These are phyloP conservation scores for Byssochlamys sp. DNA, from an alignment of 2,329 filamentous ascomycete species.

Conservation along the genomic window DNA sequence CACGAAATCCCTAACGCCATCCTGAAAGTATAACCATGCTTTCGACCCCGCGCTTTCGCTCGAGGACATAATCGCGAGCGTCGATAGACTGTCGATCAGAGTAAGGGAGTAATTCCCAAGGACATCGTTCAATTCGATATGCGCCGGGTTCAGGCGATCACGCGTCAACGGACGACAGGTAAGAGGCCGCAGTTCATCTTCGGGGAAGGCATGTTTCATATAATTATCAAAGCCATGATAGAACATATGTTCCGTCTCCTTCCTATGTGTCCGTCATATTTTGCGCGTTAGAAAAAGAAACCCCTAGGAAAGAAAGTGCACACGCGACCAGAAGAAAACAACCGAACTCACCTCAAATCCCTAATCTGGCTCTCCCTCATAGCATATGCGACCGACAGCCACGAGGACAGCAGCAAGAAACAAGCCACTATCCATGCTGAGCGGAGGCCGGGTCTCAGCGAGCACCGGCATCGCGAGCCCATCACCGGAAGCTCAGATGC, in stretches of 20 bases:
- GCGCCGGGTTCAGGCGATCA: conserved; percentile 66
- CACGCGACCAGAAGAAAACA: not conserved
- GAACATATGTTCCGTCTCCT: conserved; percentile 61
- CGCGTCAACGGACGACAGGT: conserved; percentile 76
- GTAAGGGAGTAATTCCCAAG: conserved; percentile 95
- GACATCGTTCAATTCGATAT: conserved; percentile 86
- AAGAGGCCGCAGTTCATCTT: conserved; percentile 85
- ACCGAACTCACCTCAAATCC: not conserved
- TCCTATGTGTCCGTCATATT: conserved; percentile 15
- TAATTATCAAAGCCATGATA: conserved; percentile 96
- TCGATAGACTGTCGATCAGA: conserved; percentile 87
- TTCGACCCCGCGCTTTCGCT: conserved; percentile 46
- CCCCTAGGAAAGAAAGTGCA: not conserved
- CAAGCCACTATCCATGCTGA: not conserved
- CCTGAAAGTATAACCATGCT: conserved; percentile 66
- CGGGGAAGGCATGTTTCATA: conserved; percentile 85
- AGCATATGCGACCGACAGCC: not conserved
- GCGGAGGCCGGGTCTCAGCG: not conserved
- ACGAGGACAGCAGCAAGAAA: not conserved
- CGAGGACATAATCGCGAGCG: conserved; percentile 80
- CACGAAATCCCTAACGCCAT: conserved; percentile 66
- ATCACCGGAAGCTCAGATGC: not conserved
- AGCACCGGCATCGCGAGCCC: not conserved
- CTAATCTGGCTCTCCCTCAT: not conserved
- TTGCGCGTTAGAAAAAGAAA: not conserved